These are phyloP conservation scores for Pterocarpus santalinus DNA, from an alignment of 306 rosid genomes.

Conservation along the genomic window DNA sequence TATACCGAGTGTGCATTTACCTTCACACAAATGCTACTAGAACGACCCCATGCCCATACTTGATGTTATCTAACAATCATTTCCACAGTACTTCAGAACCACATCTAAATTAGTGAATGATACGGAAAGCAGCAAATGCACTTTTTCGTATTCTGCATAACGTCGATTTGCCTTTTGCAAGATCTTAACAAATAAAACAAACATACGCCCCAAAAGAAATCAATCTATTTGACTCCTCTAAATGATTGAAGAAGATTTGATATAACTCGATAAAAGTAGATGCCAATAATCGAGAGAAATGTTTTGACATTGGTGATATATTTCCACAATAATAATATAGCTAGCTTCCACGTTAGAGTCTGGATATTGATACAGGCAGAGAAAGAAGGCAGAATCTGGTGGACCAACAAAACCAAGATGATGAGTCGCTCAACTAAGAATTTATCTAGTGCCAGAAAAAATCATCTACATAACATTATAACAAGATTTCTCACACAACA, in stretches of 20 bases:
- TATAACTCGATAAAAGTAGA: not conserved
- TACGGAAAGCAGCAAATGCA: not conserved
- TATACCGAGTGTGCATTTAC: too few relatives aligned
- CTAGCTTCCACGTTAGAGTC: not conserved
- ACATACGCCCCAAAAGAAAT: not conserved
- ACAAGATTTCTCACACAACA: slow-evolving; percentile 6
- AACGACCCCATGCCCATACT: too few relatives aligned
- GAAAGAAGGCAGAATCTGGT: not conserved
- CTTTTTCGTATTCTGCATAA: not conserved
- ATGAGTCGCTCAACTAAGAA: slow-evolving; percentile 8
- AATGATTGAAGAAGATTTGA: not conserved
- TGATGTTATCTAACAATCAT: not conserved
- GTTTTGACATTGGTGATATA: not conserved
- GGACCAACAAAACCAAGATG: not conserved
- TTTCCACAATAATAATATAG: slow-evolving; percentile 7
- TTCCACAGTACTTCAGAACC: not conserved
- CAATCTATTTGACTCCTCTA: not conserved
- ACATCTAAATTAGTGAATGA: not conserved
- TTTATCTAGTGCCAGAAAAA: slow-evolving; percentile 13
- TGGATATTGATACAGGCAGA: slow-evolving; percentile 8
- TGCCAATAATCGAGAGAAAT: not conserved
- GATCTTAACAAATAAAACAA: not conserved
- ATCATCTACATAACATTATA: not conserved
- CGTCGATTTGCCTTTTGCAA: not conserved
- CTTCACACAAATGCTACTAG: too few relatives aligned